Conservation (phyloP, 2,329 filamentous ascomycete genomes). For the Trichoderma sp. region DNA sequence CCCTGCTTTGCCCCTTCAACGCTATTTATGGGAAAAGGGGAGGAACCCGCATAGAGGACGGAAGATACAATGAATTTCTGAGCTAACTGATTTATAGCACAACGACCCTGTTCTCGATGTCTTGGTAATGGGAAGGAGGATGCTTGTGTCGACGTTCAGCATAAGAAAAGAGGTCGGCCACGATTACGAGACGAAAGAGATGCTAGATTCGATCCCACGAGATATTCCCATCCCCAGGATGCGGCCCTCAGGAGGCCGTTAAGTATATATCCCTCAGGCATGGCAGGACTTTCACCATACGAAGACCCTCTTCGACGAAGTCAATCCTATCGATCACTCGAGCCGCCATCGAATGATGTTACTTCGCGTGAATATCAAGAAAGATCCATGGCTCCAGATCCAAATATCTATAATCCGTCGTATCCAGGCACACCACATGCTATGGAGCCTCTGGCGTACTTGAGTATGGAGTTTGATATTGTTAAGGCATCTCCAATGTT, state of each 20-base stretch:
- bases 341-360: slow-evolving; percentile 47
- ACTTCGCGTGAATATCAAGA: slow-evolving; percentile 52
- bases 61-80: background rate
- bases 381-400: slow-evolving; percentile 50
- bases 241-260: slow-evolving; percentile 50
- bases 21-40: background rate
- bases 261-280: slow-evolving; percentile 51
- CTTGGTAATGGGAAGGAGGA: slow-evolving; percentile 78
- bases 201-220: slow-evolving; percentile 55
- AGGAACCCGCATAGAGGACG: background rate
- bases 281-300: slow-evolving; percentile 46
- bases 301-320: slow-evolving; percentile 49
- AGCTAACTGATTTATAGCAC: slow-evolving; percentile 53
- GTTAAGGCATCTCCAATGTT: slow-evolving; percentile 59
- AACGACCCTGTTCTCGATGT: slow-evolving; percentile 77
- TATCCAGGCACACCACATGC: slow-evolving; percentile 43
- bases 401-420: slow-evolving; percentile 50
- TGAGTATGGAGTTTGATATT: slow-evolving; percentile 61
- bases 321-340: slow-evolving; percentile 55
- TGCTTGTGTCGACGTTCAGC: slow-evolving; percentile 78
- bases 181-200: slow-evolving; percentile 73
- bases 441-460: slow-evolving; percentile 57
- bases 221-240: slow-evolving; percentile 50
- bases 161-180: slow-evolving; percentile 81
- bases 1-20: background rate